Conservation (phyloP, 2,329 filamentous ascomycete genomes). For the Trichocomaceae sp. region DNA sequence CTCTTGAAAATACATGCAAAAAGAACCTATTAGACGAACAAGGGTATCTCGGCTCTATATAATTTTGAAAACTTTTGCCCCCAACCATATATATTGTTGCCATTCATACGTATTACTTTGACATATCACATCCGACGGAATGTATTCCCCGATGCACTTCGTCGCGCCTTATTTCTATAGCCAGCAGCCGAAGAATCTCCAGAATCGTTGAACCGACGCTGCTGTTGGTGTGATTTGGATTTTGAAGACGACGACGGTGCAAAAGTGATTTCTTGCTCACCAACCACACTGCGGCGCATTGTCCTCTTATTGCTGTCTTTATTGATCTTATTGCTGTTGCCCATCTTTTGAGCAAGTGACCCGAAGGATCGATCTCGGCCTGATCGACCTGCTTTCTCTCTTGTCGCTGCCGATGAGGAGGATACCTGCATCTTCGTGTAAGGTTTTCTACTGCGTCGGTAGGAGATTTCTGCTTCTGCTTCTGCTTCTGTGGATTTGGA, state of each 20-base stretch:
- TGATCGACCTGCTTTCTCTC: slow-evolving; percentile 21
- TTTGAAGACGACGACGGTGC: slow-evolving; percentile 36
- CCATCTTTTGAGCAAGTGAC: slow-evolving; percentile 45
- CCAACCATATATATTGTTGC: neutral
- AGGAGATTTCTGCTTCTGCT: slow-evolving; percentile 45
- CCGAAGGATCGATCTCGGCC: slow-evolving; percentile 53
- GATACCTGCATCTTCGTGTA: slow-evolving; percentile 53
- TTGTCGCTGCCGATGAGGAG: slow-evolving; percentile 39
- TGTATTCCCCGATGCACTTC: slow-evolving; percentile 45
- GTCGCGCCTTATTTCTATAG: slow-evolving; percentile 36
- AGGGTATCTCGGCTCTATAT: neutral
- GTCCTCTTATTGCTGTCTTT: neutral
- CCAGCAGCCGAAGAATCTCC: slow-evolving; percentile 18
- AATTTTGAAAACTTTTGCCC: neutral
- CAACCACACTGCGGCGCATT: slow-evolving; percentile 31
- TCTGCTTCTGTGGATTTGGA: too few relatives aligned
- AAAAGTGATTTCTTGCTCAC: slow-evolving; percentile 55
- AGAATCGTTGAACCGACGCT: neutral
- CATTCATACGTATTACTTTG: neutral
- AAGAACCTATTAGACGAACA: neutral
- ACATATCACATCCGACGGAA: slow-evolving; percentile 24
- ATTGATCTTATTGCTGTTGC: slow-evolving; percentile 22
- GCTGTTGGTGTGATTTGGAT: neutral
- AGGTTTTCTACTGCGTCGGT: slow-evolving; percentile 48
- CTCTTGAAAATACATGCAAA: neutral